Base-by-base conservation (phyloP, 352 stramenopile species). In the Phytophthora nicotianae region DNA sequence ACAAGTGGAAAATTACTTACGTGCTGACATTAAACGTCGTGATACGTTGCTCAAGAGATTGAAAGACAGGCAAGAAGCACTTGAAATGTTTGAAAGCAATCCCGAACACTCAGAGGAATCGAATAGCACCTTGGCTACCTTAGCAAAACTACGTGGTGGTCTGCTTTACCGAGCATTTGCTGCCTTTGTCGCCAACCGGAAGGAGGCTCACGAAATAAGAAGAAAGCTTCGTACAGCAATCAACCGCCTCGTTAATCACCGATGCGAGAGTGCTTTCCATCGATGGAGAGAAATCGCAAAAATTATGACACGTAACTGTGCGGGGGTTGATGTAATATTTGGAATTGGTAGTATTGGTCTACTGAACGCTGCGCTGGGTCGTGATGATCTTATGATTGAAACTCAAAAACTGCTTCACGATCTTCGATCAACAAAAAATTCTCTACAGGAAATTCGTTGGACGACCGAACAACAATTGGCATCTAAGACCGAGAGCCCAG, bases 1-100 rank as follows among this genome's bases (percentile, higher is more conserved):
- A 5, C 73, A 81, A 50, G 75, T 88, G 4, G 82, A 95, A 42
- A 89, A 91, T 40, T 86, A 88, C 33, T 50, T 91, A n/a, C 72
- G 73, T 10, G 78, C 64, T n/a, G 85, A 92, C 41, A 62, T 74
- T 11, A 86, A 78, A 17, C 72, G 63, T 0, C 70, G 71, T 1
- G 67, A 68, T 2, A 63, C 48, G 8, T 40, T 91, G 16, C 24
- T 62, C 17, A 50, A 49, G 3, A 72, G 74, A 13, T 50, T 92
- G 11, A 56, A 79, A 9, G 62, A 81, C 9, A 79, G 85, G 9
- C 58, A 64, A 59, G 50, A 69, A 0, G 81, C 78, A 7, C 65
- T 91, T 1, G 63, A 63, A 16, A 24, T 23, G 3, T 94, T 90
- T 54, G 79, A 94, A 35, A 59, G 35, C 5, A 62, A 85, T 47